Conservation (phyloP, 106 monocot species). For the Xerophyta viscosa region DNA sequence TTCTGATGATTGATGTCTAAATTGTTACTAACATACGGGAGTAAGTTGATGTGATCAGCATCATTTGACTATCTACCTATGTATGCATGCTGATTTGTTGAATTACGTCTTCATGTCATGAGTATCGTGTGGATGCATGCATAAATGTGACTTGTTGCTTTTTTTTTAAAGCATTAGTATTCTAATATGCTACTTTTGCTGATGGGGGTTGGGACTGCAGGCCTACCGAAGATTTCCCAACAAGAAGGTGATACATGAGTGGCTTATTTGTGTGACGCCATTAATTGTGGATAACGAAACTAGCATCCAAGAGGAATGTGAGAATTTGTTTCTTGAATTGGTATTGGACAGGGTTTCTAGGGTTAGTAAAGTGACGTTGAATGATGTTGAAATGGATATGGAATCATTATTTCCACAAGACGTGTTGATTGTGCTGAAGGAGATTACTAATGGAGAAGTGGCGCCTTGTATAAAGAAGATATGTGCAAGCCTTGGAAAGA, state of each 20-base stretch:
- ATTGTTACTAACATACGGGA: no score
- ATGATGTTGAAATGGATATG: constrained; percentile 15
- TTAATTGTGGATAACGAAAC: constrained; percentile 84
- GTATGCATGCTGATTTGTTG: no score
- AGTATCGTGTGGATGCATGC: no score
- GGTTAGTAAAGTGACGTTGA: constrained; percentile 19
- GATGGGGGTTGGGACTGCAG: no score
- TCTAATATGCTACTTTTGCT: no score
- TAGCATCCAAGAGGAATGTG: constrained; percentile 93
- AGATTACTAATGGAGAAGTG: constrained; percentile 65
- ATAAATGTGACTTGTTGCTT: no score
- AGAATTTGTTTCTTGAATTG: constrained; percentile 89
- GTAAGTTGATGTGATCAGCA: no score
- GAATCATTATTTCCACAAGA: constrained; percentile 50
- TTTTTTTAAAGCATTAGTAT: no score
- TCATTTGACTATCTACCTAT: no score
- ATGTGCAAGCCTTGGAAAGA: constrained; percentile 86
- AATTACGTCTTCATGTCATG: no score
- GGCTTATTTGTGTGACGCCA: constrained; percentile 82
- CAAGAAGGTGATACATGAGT: constrained; percentile 48
- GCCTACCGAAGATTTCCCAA: constrained; percentile 67
- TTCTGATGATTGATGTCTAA: no score
- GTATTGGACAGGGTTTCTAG: constrained; percentile 64
- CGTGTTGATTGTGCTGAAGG: constrained; percentile 46
- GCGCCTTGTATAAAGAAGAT: constrained; percentile 73